Evolutionary conservation across 352 stramenopile species (phyloP), one percentile per base, ranked within the genome.

Genomic region (Phytophthora lateralis): DNA sequence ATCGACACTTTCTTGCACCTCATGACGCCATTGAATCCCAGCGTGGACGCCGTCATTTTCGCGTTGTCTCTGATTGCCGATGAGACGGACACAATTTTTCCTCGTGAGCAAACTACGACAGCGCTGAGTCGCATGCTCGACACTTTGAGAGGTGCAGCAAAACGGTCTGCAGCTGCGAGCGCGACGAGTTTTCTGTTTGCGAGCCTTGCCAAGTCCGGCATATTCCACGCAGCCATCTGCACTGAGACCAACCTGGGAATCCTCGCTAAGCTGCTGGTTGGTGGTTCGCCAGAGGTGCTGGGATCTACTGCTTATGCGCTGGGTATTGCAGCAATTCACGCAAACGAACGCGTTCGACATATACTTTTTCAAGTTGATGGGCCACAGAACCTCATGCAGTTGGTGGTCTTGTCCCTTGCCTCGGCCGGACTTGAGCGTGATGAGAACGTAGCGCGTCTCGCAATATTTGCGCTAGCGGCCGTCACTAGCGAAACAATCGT

Each of bases 251-350:
- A 87, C 44, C 55, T 91, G 1, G 80, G 72, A 1, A 91, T 90
- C 46, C 52, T 91, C 1, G 80, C 80, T 3, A 91, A 90, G 54
- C 55, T 91, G 27, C 59, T 91, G 3, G 71, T 88, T 7, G 78
- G 80, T 14, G 80, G 80, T 0, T 85, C 76, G 0, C 53, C 49
- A 6, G 78, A 85, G 3, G 80, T 90, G 3, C 59, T 91, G 0
- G 72, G 71, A 42, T 72, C 75, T 3, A 69, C 82, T 2, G 56
- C 77, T 2, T 89, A 79, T 51, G 78, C 80, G 4, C 64, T 91
- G 24, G 82, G 82, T 1, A 66, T 85, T 5, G 68, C 85, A 4
- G 76, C 69, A 9, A 59, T 71, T 7, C 30, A 79, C 20, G 71
- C 71, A 5, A 71, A 77, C 8, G 60, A 78, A 8, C 53, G 30